phyloP scores from a whole-genome alignment of 2,329 filamentous ascomycete genomes.

The Aspergillus brunneoviolaceus region DNA sequence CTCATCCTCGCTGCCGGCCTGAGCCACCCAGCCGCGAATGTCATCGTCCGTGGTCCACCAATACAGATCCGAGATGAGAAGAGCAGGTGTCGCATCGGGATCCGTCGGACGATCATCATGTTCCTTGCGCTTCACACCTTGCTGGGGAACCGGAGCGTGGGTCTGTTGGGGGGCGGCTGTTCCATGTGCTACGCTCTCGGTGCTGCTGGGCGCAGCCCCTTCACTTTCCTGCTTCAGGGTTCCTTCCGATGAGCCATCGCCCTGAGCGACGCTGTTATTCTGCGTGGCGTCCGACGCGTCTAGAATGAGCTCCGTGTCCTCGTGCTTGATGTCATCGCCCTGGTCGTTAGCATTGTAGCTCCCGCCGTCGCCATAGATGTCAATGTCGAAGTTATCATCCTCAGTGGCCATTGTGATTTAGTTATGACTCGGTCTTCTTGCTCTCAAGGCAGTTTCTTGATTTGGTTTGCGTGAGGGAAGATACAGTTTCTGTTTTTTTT shows the following conservation, averaged over 20 bases:
- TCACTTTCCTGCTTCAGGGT: conserved; percentile 28
- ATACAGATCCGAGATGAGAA: conserved; percentile 84
- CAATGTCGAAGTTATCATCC: conserved; percentile 70
- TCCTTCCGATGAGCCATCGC: conserved; percentile 19
- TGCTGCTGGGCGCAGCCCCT: conserved; percentile 25
- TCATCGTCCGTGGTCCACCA: conserved; percentile 99
- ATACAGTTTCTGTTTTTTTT: conserved; percentile 35
- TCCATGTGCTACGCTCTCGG: conserved; percentile 22
- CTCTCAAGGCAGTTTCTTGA: conserved; percentile 33
- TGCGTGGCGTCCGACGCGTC: conserved; percentile 37
- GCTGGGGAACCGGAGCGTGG: conserved; percentile 43
- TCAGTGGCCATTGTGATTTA: conserved; percentile 52
- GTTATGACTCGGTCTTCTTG: conserved; percentile 20
- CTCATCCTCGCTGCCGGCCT: conserved; percentile 78
- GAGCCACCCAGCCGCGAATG: conserved; percentile 78
- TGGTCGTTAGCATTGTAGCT: conserved; percentile 48
- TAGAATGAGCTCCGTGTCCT: conserved; percentile 42
- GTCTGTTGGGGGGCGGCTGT: conserved; percentile 22
- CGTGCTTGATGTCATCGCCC: conserved; percentile 43
- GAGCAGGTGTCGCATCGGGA: conserved; percentile 63
- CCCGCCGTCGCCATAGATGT: conserved; percentile 65
- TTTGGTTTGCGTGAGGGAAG: conserved; percentile 38
- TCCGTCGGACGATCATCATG: conserved; percentile 57
- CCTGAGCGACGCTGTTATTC: conserved; percentile 21
- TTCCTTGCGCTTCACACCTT: conserved; percentile 64